phyloP scores from a whole-genome alignment of 352 stramenopile species.

The Globisporangium alternatum region DNA sequence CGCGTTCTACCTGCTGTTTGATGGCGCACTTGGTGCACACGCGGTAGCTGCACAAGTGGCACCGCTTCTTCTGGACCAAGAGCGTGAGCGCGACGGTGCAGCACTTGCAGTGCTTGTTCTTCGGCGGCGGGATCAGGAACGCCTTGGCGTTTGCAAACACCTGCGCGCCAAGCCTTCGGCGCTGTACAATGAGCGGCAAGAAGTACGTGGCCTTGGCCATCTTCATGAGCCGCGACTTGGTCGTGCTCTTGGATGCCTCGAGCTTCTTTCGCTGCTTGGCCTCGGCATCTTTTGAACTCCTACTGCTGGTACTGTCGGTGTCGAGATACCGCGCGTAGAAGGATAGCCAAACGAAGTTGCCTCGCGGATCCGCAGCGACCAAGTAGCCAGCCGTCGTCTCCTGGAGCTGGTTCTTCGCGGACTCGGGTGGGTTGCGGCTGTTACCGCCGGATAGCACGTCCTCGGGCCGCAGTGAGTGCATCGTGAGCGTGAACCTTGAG shows the following conservation, averaged over 20 bases:
- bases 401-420: slow-evolving; percentile 20
- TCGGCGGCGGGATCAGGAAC: slow-evolving; percentile 8
- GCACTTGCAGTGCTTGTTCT: slow-evolving; percentile 40
- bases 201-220: slow-evolving; percentile 26
- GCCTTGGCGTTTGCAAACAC: slow-evolving; percentile 25
- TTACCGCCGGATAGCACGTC: slow-evolving; percentile 37
- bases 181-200: slow-evolving; percentile 38
- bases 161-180: slow-evolving; percentile 38
- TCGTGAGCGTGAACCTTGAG: slow-evolving; percentile 34
- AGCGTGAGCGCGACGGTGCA: slow-evolving; percentile 32
- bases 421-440: slow-evolving; percentile 5
- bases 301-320: neutral
- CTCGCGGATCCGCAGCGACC: slow-evolving; percentile 14
- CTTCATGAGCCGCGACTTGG: slow-evolving; percentile 21
- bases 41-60: slow-evolving; percentile 44
- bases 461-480: slow-evolving; percentile 36
- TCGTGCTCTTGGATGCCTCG: slow-evolving; percentile 22
- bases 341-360: slow-evolving; percentile 24
- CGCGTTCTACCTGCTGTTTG: slow-evolving; percentile 31
- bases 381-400: slow-evolving; percentile 22
- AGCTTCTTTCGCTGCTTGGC: slow-evolving; percentile 11
- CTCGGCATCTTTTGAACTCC: neutral
- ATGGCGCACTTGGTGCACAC: slow-evolving; percentile 45
- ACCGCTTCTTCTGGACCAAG: slow-evolving; percentile 34
- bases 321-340: slow-evolving; percentile 33